A percentile compares a stretch with the other conserved stretches of the same genome.
These are phyloP conservation scores for Rhodotorula sp. DNA, from an alignment of 1,284 basidiomycete genomes.

Conservation along the genomic window DNA sequence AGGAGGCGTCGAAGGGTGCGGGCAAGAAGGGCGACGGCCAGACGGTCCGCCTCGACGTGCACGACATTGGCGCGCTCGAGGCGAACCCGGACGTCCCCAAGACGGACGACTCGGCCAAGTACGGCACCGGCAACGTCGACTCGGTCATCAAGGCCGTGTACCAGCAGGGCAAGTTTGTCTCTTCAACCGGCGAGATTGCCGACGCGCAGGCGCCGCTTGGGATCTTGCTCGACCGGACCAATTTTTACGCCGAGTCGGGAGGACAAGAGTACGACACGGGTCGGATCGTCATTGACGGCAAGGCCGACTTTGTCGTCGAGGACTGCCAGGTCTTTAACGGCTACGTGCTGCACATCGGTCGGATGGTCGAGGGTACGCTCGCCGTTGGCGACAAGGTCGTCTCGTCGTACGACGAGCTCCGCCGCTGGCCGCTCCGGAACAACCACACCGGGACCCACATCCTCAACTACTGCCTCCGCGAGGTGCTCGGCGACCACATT, in stretches of 20 bases:
- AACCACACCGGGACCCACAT: constrained; percentile 99
- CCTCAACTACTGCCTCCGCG: constrained; percentile 88
- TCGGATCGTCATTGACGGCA: constrained; percentile 85
- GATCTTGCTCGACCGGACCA: constrained; percentile 86
- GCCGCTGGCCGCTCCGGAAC: constrained; percentile 90
- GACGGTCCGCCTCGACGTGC: constrained; percentile 87
- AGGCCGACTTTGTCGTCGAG: constrained; percentile 87
- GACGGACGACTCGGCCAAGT: constrained; percentile 91
- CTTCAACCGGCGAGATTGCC: constrained; percentile 62
- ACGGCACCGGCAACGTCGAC: constrained; percentile 67
- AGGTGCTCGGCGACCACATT: constrained; percentile 91
- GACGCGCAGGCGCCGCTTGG: constrained; percentile 61
- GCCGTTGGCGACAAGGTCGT: constrained; percentile 67
- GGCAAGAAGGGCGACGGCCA: constrained; percentile 63
- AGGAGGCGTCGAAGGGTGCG: constrained; percentile 82
- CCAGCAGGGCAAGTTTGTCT: constrained; percentile 71
- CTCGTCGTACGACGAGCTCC: constrained; percentile 70
- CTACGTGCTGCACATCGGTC: constrained; percentile 86
- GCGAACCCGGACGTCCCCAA: constrained; percentile 77
- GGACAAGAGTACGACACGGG: constrained; percentile 98
- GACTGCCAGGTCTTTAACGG: constrained; percentile 86
- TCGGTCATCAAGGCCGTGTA: constrained; percentile 83
- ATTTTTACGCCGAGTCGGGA: constrained; percentile 96
- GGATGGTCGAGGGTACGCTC: constrained; percentile 63
- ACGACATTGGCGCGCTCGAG: constrained; percentile 86